phyloP scores from a whole-genome alignment of 306 rosid genomes.

The Prunus fruticosa region DNA sequence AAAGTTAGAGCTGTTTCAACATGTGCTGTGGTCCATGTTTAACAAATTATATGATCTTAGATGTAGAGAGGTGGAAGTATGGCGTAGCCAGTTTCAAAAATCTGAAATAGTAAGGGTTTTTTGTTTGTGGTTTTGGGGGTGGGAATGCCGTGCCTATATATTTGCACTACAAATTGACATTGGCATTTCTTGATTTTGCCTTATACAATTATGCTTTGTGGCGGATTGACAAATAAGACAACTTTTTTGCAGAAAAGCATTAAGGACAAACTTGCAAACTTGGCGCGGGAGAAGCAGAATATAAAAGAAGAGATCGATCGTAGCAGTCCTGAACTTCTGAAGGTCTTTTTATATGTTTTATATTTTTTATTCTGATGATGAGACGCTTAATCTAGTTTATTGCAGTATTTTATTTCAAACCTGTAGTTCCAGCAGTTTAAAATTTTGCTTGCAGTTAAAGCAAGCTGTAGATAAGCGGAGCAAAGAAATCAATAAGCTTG shows the following conservation, averaged over 20 bases:
- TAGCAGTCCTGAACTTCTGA: constrained; percentile 69
- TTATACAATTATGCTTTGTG: neutral
- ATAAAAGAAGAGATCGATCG: constrained; percentile 75
- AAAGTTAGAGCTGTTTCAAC: neutral
- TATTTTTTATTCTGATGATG: neutral
- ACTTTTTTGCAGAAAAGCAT: constrained; percentile 66
- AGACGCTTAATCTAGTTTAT: constrained; percentile 7
- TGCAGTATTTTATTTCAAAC: constrained; percentile 13
- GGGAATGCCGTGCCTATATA: neutral
- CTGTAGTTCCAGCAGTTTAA: constrained; percentile 10
- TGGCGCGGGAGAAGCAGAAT: constrained; percentile 61
- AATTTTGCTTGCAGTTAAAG: constrained; percentile 51
- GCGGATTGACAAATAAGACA: constrained; percentile 21
- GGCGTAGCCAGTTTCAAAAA: neutral
- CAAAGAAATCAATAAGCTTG: constrained; percentile 61
- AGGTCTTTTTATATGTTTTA: constrained; percentile 45
- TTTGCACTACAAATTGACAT: neutral
- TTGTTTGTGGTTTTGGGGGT: neutral
- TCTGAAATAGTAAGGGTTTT: neutral
- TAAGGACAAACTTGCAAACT: constrained; percentile 74
- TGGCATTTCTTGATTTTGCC: neutral
- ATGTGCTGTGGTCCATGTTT: neutral
- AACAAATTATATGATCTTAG: neutral
- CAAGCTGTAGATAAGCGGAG: constrained; percentile 61
- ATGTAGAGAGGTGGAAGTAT: neutral